Percentiles rank a stretch among this genome's conserved stretches.
phyloP scores from a whole-genome alignment of 768 basidiomycete genomes.

The Suillus fuscotomentosus region DNA sequence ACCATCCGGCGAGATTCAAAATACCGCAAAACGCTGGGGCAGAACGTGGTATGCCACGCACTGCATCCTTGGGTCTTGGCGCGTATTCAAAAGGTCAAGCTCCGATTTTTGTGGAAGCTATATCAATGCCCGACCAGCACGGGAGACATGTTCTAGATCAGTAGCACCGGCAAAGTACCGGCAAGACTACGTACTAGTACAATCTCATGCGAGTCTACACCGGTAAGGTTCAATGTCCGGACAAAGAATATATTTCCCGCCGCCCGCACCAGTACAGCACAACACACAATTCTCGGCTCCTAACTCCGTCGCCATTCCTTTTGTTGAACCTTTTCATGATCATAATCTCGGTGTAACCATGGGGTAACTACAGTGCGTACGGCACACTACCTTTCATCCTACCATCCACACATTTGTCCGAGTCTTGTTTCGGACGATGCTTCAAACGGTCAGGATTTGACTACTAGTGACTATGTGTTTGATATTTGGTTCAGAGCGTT shows the following conservation, averaged over 20 bases:
- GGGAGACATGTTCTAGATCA: neutral
- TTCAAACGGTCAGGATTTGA: neutral
- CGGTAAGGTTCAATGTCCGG: neutral
- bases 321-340: neutral
- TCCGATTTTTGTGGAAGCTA: neutral
- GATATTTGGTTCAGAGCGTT: neutral
- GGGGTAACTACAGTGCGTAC: neutral
- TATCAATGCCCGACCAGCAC: neutral
- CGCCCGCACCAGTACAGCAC: neutral
- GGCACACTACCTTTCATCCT: neutral
- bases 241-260: neutral
- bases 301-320: neutral
- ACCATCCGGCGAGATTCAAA: neutral
- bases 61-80: neutral
- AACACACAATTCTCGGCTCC: neutral
- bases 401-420: neutral
- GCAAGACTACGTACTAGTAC: neutral
- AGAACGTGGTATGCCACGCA: neutral
- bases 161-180: neutral
- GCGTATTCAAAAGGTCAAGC: neutral
- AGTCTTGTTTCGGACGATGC: neutral
- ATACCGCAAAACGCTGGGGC: neutral
- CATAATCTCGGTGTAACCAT: neutral
- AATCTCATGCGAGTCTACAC: neutral
- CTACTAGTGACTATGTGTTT: neutral